A percentile compares a stretch with the other conserved stretches of the same genome.
These are phyloP conservation scores for Fraxinus anomala DNA, from an alignment of 257 asterid species.

Conservation along the genomic window DNA sequence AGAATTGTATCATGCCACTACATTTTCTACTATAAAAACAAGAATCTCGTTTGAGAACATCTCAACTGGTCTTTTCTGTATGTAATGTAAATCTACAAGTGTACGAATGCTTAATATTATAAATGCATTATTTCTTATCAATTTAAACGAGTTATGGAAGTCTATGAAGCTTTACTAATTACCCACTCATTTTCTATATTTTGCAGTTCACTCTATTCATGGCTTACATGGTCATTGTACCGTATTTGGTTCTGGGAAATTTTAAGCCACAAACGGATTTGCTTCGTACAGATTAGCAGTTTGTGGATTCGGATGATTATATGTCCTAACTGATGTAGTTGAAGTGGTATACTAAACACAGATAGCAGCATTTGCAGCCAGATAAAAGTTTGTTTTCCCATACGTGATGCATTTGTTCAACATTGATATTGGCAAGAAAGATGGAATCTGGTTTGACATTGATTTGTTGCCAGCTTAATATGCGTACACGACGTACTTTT, in stretches of 20 bases:
- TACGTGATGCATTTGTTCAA: not conserved
- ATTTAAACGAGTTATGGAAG: not conserved
- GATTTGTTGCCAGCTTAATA: not conserved
- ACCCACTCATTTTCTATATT: constrained; percentile 14
- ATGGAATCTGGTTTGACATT: not conserved
- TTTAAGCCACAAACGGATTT: constrained; percentile 46
- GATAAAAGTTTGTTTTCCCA: not conserved
- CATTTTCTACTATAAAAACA: not conserved
- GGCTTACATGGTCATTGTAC: constrained; percentile 61
- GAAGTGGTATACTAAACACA: constrained; percentile 23
- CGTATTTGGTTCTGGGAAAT: constrained; percentile 48
- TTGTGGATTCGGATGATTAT: constrained; percentile 17
- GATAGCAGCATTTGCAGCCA: constrained; percentile 10
- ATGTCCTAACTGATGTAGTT: constrained; percentile 17
- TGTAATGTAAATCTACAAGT: not conserved
- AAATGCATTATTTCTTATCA: not conserved
- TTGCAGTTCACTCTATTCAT: constrained; percentile 69
- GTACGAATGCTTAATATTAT: not conserved
- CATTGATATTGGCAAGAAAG: not conserved
- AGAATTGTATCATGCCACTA: not conserved
- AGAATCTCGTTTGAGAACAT: not conserved
- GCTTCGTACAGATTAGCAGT: constrained; percentile 54
- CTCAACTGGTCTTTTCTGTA: not conserved
- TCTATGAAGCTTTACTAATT: not conserved
- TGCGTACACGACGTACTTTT: not conserved